Percentiles rank a stretch among this genome's conserved stretches.
Evolutionary conservation across 2,329 filamentous ascomycete species (phyloP).

Genomic region (Cryoendolithus antarcticus): DNA sequence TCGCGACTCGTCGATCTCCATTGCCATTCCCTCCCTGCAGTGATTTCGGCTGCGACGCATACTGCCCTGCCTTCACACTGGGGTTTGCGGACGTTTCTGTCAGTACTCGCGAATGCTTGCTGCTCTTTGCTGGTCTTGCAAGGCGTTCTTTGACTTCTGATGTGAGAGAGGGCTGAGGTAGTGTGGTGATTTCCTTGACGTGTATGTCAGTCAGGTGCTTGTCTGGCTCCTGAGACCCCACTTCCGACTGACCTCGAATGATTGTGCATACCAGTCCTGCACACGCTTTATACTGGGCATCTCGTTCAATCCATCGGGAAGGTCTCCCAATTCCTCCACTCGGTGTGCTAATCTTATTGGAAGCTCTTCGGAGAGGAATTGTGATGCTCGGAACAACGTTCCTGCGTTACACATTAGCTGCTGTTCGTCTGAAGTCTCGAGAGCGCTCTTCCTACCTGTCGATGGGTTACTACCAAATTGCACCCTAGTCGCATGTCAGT

Average conservation of each 20-base stretch:
- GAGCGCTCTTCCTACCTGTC: constrained; percentile 47
- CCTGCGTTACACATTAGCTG: constrained; percentile 37
- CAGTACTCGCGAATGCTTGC: constrained; percentile 53
- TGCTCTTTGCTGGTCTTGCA: constrained; percentile 50
- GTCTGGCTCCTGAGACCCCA: constrained; percentile 3
- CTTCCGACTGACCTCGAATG: constrained; percentile 67
- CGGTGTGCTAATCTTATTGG: constrained; percentile 93
- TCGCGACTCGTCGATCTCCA: constrained; percentile 33
- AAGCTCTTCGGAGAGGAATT: constrained; percentile 96
- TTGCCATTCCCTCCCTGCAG: constrained; percentile 28
- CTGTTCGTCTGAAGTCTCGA: not conserved
- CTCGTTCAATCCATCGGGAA: constrained; percentile 91
- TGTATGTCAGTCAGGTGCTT: constrained; percentile 15
- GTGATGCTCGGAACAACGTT: constrained; percentile 91
- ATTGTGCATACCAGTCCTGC: constrained; percentile 98
- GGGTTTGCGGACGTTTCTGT: constrained; percentile 81
- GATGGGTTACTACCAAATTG: constrained; percentile 94
- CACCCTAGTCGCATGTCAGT: constrained; percentile 33
- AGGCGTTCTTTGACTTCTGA: constrained; percentile 67
- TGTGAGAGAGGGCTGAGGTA: constrained; percentile 65
- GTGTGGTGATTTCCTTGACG: constrained; percentile 73
- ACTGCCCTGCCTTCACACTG: constrained; percentile 74
- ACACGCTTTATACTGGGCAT: constrained; percentile 96
- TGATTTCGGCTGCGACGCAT: constrained; percentile 45
- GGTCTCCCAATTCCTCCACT: constrained; percentile 80